Base-by-base conservation (phyloP, 2,329 filamentous ascomycete genomes). In the Calonectria pteridis region DNA sequence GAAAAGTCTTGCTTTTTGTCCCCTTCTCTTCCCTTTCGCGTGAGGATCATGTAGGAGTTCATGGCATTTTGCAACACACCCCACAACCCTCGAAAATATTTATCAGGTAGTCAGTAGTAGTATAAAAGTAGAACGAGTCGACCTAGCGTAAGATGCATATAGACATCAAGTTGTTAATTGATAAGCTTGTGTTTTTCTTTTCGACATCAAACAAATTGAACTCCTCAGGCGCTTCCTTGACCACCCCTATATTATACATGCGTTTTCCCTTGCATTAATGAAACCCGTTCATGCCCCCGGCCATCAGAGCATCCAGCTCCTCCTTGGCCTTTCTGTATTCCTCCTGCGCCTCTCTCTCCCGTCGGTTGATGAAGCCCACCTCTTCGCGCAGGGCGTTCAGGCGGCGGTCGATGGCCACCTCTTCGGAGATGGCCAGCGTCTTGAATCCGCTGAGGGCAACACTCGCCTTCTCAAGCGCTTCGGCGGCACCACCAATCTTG, bases 271-370 rank as follows among this genome's bases (percentile, higher is more conserved):
- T 26, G 14, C n/a, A 69, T 40, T 77, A 87, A 74, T 86, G 83
- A 79, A 85, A 84, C 43, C 87, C 86, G 68, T 85, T 84, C 59
- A 81, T 76, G 37, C 76, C 78, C 16, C 76, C 80, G 65, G 77
- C 77, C 75, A 81, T 83, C 77, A 98, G 85, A 68, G 85, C 87
- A 62, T 93, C 91, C 77, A 98, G 84, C 87, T 98, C 97, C 59
- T 95, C 94, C 84, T 91, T 95, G 73, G 92, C 91, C 76, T 86
- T 87, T 78, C 94, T 90, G 83, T 97, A 99, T 80, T 93, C 83
- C 76, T 98, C 95, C 85, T 99, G 97, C 9, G 95, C 95, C 85
- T 98, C 95, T 72, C 96, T 89, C 87, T 98, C 96, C 75, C 96
- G 89, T 79, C 91, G 91, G 78, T 92, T 94, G 13, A 98, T 90